Evolutionary conservation across 768 basidiomycete species (phyloP), one percentile per base, ranked within the genome.

Genomic region (Polyporus arcularius): DNA sequence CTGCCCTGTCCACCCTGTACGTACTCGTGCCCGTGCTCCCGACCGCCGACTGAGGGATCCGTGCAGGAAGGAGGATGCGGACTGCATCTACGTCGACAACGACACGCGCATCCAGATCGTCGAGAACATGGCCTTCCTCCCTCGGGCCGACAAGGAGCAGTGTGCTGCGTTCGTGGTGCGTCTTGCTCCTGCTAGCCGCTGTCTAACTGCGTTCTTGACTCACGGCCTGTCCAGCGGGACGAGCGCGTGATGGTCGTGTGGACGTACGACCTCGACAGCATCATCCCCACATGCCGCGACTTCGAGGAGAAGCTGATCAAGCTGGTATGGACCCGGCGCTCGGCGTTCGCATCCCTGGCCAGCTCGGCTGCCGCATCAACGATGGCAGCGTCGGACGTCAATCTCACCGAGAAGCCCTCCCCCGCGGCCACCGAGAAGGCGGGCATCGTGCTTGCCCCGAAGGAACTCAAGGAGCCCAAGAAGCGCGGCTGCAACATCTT

Each of bases 101-200:
- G 85, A 94, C 70, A 95, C 92, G 1, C 88, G 92, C 6, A 95
- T 96, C 54, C 94, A 96, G 73, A 86, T 96, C 57, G 72, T 96
- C 28, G 88, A 91, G 60, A 83, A 83, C 15, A 85, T 95, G 65
- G 68, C 71, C 54, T 80, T 83, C 58, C 77, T 96, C 43, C 84
- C 88, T 6, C 81, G 82, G 42, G 92, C 92, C 7, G 90, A 95
- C 70, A 95, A 94, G 76, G 93, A 95, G 70, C 93, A 95, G 68
- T 93, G 89, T 52, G 94, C 87, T 18, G 94, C 94, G 12, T 96
- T 96, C 71, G 81, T 94, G 55, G 90, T 89, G 71, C 68, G 83
- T 79, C 40, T 18, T 32, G 30, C 42, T 28, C 32, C 3, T 40
- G 26, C 28, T 4, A 4, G 18, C 14, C 30, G 14, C 26, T 51